Evolutionary conservation across 305 asterid genomes (phyloP).

Genomic region (Nicotiana rustica): DNA sequence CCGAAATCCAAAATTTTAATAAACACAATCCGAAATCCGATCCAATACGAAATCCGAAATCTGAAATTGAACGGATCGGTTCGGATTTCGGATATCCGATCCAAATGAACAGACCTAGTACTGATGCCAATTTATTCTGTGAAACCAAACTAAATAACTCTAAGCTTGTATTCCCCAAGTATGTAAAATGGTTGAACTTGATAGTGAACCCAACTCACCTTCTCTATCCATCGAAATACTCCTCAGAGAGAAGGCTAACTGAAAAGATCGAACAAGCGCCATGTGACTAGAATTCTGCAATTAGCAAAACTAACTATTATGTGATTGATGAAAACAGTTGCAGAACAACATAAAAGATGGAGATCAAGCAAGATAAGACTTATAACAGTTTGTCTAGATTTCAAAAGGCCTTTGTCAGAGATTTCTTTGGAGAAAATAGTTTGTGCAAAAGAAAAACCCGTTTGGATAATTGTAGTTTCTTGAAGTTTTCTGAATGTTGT

Average conservation of each 20-base stretch:
- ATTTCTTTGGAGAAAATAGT: conserved; percentile 28
- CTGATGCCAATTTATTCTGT: neutral
- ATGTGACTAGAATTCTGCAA: conserved; percentile 55
- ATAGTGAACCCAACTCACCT: conserved; percentile 48
- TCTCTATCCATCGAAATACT: conserved; percentile 49
- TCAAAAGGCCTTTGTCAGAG: conserved; percentile 11
- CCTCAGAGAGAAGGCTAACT: conserved; percentile 61
- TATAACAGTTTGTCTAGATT: neutral
- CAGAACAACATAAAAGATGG: conserved; percentile 25
- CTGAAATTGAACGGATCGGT: too few species aligned
- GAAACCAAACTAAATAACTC: conserved; percentile 24
- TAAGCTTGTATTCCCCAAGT: conserved; percentile 4
- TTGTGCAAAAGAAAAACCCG: neutral
- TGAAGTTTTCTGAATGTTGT: conserved; percentile 23
- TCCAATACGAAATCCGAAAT: too few species aligned
- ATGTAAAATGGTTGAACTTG: conserved; percentile 21
- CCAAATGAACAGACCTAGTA: neutral
- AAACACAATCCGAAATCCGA: too few species aligned
- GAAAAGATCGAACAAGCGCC: conserved; percentile 59
- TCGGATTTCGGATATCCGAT: too few species aligned
- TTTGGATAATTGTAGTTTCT: conserved; percentile 22
- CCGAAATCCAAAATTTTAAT: too few species aligned
- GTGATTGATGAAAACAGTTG: conserved; percentile 15
- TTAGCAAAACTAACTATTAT: conserved; percentile 29
- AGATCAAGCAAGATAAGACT: conserved; percentile 24